These are phyloP conservation scores for Pichia sp. DNA, from an alignment of 1,139 yeast genomes.

Conservation along the genomic window DNA sequence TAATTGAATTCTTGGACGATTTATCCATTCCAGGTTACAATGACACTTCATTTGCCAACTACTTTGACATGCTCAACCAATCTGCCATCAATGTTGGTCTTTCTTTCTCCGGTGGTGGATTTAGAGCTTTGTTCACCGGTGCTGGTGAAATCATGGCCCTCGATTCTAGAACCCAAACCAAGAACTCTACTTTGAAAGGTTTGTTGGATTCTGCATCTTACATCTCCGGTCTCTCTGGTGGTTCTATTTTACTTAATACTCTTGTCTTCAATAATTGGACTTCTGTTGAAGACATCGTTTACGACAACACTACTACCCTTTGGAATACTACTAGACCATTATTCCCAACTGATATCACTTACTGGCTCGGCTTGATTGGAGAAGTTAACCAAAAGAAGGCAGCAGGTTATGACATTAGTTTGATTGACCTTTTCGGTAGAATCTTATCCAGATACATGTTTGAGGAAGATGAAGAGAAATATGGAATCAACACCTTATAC, in stretches of 20 bases:
- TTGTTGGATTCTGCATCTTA: constrained; percentile 47
- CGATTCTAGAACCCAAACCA: constrained; percentile 35
- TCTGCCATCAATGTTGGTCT: constrained; percentile 40
- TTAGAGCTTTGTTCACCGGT: constrained; percentile 59
- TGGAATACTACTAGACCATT: constrained; percentile 50
- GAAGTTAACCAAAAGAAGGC: constrained; percentile 42
- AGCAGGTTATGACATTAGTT: constrained; percentile 49
- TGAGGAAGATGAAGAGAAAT: constrained; percentile 32
- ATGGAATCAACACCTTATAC: constrained; percentile 29
- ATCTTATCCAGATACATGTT: constrained; percentile 47
- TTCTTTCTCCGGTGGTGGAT: constrained; percentile 71
- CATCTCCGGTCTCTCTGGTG: constrained; percentile 64
- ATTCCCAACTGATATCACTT: constrained; percentile 27
- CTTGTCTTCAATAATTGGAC: constrained; percentile 41
- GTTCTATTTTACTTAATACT: constrained; percentile 56
- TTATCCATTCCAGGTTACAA: constrained; percentile 21
- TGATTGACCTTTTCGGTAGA: constrained; percentile 66
- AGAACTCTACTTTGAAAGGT: constrained; percentile 36
- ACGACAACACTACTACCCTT: constrained; percentile 31
- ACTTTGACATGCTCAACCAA: constrained; percentile 14
- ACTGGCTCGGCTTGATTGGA: constrained; percentile 42
- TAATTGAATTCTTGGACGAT: constrained; percentile 19
- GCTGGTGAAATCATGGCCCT: constrained; percentile 55
- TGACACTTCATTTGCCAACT: constrained; percentile 18
- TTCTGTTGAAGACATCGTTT: constrained; percentile 32